Evolutionary conservation across 768 basidiomycete genomes (phyloP).

Genomic region (Suillus bovinus): DNA sequence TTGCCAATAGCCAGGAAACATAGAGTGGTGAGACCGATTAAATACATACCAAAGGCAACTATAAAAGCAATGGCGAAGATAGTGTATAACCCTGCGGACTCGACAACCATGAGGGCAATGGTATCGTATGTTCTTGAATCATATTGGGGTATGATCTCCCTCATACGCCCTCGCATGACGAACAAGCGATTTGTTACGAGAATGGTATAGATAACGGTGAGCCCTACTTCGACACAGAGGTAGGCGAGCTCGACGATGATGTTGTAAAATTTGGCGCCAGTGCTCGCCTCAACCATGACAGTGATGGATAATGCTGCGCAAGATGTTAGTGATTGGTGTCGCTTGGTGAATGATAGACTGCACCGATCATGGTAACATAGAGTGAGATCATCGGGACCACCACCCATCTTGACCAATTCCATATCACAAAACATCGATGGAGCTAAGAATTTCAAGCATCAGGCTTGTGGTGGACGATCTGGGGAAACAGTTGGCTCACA

Average conservation of each 20-base stretch:
- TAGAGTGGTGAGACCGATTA: slow-evolving; percentile 28
- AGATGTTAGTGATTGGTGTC: background rate
- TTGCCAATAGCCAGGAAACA: slow-evolving; percentile 36
- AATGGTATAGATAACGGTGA: slow-evolving; percentile 34
- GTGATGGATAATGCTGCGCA: slow-evolving; percentile 18
- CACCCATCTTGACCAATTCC: slow-evolving; percentile 16
- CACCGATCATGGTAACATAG: slow-evolving; percentile 19
- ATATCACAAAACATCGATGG: slow-evolving; percentile 20
- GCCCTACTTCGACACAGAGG: slow-evolving; percentile 29
- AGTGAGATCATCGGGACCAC: slow-evolving; percentile 19
- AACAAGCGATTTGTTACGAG: slow-evolving; percentile 33
- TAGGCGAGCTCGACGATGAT: slow-evolving; percentile 29
- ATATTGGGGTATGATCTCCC: slow-evolving; percentile 13
- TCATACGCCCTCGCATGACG: slow-evolving; percentile 18
- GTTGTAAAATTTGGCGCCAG: slow-evolving; percentile 23
- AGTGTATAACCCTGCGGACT: slow-evolving; percentile 29
- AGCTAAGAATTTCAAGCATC: background rate
- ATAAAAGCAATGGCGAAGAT: slow-evolving; percentile 28
- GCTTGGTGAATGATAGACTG: background rate
- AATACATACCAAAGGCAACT: slow-evolving; percentile 19
- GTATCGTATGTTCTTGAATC: slow-evolving; percentile 20
- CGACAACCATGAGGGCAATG: slow-evolving; percentile 32
- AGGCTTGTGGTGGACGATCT: background rate
- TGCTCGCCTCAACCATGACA: slow-evolving; percentile 18
- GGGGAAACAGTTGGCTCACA: background rate